Evolutionary conservation across 148 eudicot species (phyloP), one percentile per base, ranked within the genome.

Genomic region (Heliosperma pusillum): DNA sequence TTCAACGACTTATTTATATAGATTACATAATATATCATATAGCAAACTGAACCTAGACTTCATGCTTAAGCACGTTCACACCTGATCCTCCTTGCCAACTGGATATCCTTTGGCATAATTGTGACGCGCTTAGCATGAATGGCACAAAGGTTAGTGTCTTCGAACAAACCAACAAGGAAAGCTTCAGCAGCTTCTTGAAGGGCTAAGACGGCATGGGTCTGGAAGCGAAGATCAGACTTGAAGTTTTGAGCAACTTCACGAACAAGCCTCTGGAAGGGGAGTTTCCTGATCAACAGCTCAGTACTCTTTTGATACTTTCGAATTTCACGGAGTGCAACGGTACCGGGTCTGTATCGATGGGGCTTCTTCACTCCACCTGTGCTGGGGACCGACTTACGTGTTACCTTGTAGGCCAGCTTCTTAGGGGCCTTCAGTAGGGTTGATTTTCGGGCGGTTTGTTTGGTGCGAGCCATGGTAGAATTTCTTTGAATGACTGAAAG

Each of bases 281-380:
- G 67, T 27, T 63, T 63, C 67, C 40, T 63, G 67, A 63, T 63
- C 40, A 63, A 63, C 67, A 63, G 29, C 17, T 63, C 67, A 15
- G 67, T 63, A 63, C 67, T 16, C 67, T 26, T 63, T 63, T 63
- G 67, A 15, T 63, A 63, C 67, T 63, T 63, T 1, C 67, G 67
- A 63, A 63, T 63, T 63, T 63, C 67, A 63, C 67, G 67, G 16
- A 63, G 67, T 15, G 67, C 67, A 26, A 63, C 67, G n/a, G 67
- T 63, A 26, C 67, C 36, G 16, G 67, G 67, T 63, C 67, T 63
- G 67, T 25, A 63, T 11, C 67, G n/a, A 11, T 63, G 67, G 7
- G 67, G 40, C 67, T 63, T 63, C 67, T 63, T 63, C 40, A 63
- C 67, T 9, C 67, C 67, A 15, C 67, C 67, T 13, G 36, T 63